Evolutionary conservation across 805 yeast genomes (phyloP).

Genomic region (Ogataea methanolica): DNA sequence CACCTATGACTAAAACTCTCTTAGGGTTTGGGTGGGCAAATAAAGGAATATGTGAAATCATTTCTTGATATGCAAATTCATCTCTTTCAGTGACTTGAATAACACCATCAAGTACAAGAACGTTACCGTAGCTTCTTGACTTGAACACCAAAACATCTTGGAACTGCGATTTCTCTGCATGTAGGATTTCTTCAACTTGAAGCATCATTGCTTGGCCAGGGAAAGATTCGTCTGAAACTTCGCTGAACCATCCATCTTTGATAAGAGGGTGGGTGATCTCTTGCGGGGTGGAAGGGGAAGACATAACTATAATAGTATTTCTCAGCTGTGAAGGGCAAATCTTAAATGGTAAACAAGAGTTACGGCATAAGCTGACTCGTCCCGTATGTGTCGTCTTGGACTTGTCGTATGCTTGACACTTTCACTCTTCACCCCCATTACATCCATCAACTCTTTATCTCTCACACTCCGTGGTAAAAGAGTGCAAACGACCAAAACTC

Average conservation of each 20-base stretch:
- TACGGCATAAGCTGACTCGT: too few relatives aligned
- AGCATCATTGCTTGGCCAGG: constrained; percentile 85
- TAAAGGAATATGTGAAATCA: constrained; percentile 80
- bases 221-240: constrained; percentile 61
- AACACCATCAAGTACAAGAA: constrained; percentile 83
- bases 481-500: too few relatives aligned
- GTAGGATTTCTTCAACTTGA: constrained; percentile 58
- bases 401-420: too few relatives aligned
- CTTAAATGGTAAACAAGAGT: background rate
- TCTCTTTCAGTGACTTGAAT: constrained; percentile 90
- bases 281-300: constrained; percentile 9
- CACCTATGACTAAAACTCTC: constrained; percentile 83
- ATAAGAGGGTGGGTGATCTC: constrained; percentile 46
- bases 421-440: too few relatives aligned
- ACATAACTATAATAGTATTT: background rate
- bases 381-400: too few relatives aligned
- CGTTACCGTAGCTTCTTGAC: constrained; percentile 77
- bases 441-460: too few relatives aligned
- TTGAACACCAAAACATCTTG: constrained; percentile 82
- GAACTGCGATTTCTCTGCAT: constrained; percentile 61
- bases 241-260: constrained; percentile 79
- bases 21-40: constrained; percentile 73
- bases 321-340: background rate
- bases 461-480: too few relatives aligned
- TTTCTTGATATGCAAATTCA: constrained; percentile 91